A percentile compares a stretch with the other conserved stretches of the same genome.
phyloP scores from a whole-genome alignment of 441 rosid genomes.

The Syzygium syzygioides region DNA sequence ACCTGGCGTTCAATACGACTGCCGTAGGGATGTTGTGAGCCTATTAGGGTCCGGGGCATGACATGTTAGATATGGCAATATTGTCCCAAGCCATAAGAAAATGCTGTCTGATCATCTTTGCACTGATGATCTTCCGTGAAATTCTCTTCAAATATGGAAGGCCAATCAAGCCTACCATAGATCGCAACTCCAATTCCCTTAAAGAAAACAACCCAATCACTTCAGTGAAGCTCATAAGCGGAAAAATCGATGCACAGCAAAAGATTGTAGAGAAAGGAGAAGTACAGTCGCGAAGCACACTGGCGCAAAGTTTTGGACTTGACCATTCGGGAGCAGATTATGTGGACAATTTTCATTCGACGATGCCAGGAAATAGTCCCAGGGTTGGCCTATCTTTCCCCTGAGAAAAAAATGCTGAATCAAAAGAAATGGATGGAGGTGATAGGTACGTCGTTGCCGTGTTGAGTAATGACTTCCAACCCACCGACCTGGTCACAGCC shows the following conservation, averaged over 20 bases:
- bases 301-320: neutral
- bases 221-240: neutral
- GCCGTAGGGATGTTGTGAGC: too few species aligned
- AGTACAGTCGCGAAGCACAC: neutral
- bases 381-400: neutral
- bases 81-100: neutral
- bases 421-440: neutral
- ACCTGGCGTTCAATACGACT: too few species aligned
- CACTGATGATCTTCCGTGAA: neutral
- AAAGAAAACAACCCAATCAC: neutral
- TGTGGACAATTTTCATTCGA: neutral
- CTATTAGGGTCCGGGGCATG: too few species aligned
- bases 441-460: neutral
- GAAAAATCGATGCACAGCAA: neutral
- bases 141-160: neutral
- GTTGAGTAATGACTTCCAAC: neutral
- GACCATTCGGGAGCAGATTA: neutral
- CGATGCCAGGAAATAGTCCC: neutral
- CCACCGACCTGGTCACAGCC: neutral
- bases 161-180: neutral
- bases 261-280: neutral
- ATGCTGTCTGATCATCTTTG: neutral
- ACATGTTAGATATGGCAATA: neutral
- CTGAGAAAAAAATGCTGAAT: neutral
- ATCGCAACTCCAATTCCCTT: neutral